phyloP scores from a whole-genome alignment of 768 basidiomycete species.

The Phanerochaete carnosa region DNA sequence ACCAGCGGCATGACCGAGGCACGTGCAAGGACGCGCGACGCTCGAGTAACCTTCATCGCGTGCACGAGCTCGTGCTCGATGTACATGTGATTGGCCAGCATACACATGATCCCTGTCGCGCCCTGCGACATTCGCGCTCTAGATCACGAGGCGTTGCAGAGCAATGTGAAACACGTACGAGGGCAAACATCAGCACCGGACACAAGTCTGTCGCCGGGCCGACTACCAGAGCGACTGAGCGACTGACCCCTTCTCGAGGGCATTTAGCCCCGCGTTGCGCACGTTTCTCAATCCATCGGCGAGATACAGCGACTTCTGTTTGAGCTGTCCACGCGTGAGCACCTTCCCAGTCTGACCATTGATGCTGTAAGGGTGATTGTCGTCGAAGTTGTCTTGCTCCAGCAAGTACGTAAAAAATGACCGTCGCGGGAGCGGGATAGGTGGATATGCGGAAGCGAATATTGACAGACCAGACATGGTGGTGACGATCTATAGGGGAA shows the following conservation, averaged over 20 bases:
- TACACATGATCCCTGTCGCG: slow-evolving; percentile 66
- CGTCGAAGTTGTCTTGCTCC: neutral
- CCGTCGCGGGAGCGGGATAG: neutral
- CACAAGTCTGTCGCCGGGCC: slow-evolving; percentile 2
- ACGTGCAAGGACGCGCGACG: slow-evolving; percentile 58
- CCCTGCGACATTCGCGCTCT: neutral
- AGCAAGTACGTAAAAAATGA: neutral
- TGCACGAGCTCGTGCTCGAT: slow-evolving; percentile 63
- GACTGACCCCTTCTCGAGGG: neutral
- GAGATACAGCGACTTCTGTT: neutral
- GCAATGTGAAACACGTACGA: neutral
- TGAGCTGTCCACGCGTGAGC: neutral
- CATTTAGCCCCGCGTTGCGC: neutral
- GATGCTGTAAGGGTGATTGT: neutral
- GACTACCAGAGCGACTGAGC: neutral
- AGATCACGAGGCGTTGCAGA: neutral
- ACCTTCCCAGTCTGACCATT: neutral
- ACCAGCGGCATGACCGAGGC: slow-evolving; percentile 56
- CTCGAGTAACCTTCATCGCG: slow-evolving; percentile 67
- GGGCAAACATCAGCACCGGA: neutral
- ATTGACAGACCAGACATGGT: neutral
- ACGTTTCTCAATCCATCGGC: neutral
- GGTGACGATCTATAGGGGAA: neutral
- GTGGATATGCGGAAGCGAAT: neutral
- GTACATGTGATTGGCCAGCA: slow-evolving; percentile 71